Evolutionary conservation across 371 early-diverging fungal genomes (phyloP).

Genomic region (Mortierella sp.): DNA sequence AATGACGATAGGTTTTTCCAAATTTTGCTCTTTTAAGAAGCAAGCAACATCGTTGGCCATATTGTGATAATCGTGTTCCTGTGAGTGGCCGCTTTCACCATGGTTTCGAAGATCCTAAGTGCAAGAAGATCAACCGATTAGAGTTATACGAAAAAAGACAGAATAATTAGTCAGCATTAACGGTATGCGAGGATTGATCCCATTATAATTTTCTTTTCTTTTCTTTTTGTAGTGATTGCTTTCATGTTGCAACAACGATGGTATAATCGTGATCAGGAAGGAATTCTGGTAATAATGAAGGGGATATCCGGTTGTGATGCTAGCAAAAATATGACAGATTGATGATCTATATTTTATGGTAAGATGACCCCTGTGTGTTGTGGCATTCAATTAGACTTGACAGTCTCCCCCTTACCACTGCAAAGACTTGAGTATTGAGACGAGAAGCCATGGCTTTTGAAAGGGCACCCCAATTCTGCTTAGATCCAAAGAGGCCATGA

Average conservation of each 20-base stretch:
- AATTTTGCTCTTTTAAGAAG: constrained; percentile 70
- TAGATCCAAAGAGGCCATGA: constrained; percentile 95
- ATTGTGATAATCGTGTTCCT: constrained; percentile 74
- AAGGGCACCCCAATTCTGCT: constrained; percentile 94
- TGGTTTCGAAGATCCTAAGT: constrained; percentile 92
- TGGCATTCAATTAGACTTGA: neutral
- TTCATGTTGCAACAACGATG: too few species aligned
- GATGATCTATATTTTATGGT: constrained; percentile 8
- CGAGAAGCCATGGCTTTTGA: constrained; percentile 76
- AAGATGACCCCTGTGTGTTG: neutral
- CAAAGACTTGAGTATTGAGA: constrained; percentile 71
- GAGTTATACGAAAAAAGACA: neutral
- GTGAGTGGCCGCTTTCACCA: constrained; percentile 87
- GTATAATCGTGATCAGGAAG: neutral
- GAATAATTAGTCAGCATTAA: neutral
- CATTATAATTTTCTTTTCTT: too few species aligned
- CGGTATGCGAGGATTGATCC: neutral
- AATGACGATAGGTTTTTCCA: constrained; percentile 71
- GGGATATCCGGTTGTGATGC: neutral
- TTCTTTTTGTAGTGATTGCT: too few species aligned
- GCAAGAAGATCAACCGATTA: neutral
- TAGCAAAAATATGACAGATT: constrained; percentile 4
- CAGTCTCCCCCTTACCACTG: constrained; percentile 55
- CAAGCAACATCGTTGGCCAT: constrained; percentile 85
- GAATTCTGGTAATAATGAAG: neutral